These are phyloP conservation scores for Gleditsia sinensis DNA, from an alignment of 306 rosid genomes.

Conservation along the genomic window DNA sequence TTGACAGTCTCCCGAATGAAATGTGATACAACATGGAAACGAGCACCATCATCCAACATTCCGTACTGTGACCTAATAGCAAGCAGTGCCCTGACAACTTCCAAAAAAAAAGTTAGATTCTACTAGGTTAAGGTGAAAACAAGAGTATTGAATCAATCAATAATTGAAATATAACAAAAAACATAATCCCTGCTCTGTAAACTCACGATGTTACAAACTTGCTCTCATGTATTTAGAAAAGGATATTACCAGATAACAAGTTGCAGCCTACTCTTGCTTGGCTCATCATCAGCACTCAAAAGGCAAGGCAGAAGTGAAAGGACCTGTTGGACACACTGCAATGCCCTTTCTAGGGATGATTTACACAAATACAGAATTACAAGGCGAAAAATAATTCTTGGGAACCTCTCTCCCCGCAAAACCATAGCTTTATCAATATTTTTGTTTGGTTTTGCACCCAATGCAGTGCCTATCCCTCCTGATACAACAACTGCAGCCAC, in stretches of 20 bases:
- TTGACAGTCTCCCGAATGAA: constrained; percentile 85
- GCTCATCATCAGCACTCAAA: constrained; percentile 91
- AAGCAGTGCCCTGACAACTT: constrained; percentile 82
- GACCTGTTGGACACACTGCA: constrained; percentile 82
- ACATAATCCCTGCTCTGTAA: constrained; percentile 5
- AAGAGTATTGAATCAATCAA: background rate
- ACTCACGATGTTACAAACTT: constrained; percentile 17
- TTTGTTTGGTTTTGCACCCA: constrained; percentile 84
- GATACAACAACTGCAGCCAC: constrained; percentile 99
- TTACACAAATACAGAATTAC: constrained; percentile 84
- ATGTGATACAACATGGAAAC: constrained; percentile 90
- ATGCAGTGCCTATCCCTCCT: constrained; percentile 91
- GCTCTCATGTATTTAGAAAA: constrained; percentile 17
- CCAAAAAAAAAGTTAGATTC: constrained; percentile 43
- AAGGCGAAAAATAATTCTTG: constrained; percentile 85
- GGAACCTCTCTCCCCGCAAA: constrained; percentile 90
- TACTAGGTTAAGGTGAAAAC: constrained; percentile 2
- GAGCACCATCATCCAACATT: constrained; percentile 83
- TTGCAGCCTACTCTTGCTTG: constrained; percentile 89
- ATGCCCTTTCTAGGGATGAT: constrained; percentile 88
- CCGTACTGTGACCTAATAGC: constrained; percentile 86
- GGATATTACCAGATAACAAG: constrained; percentile 83
- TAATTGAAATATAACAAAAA: background rate
- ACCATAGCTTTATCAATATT: constrained; percentile 93
- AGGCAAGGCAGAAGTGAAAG: constrained; percentile 82